A percentile compares a stretch with the other conserved stretches of the same genome.
phyloP scores from a whole-genome alignment of 2,329 filamentous ascomycete species.

The Verticillium nubilum region DNA sequence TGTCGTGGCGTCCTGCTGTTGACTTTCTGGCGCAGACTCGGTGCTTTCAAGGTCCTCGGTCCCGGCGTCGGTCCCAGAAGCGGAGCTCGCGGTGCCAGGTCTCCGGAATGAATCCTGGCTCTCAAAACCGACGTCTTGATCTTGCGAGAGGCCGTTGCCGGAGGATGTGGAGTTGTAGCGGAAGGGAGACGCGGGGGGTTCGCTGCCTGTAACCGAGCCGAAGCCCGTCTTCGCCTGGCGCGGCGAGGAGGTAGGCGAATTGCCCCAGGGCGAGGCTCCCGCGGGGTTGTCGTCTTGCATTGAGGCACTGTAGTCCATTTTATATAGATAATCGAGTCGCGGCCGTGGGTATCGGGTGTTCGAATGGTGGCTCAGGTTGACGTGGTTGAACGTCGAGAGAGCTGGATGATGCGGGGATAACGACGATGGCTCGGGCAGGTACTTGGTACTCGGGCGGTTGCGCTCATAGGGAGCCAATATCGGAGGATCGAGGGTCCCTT shows the following conservation, averaged over 20 bases:
- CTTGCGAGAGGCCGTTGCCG: slow-evolving; percentile 36
- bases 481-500: no score
- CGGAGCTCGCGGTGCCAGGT: slow-evolving; percentile 41
- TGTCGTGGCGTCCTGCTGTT: slow-evolving; percentile 8
- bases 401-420: slow-evolving; percentile 2
- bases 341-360: not conserved
- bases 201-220: slow-evolving; percentile 28
- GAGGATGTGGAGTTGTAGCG: slow-evolving; percentile 29
- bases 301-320: slow-evolving; percentile 55
- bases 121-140: slow-evolving; percentile 27
- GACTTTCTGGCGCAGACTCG: slow-evolving; percentile 19
- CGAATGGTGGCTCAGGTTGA: not conserved
- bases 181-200: slow-evolving; percentile 36
- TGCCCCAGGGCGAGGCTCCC: slow-evolving; percentile 51
- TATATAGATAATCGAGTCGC: not conserved
- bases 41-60: slow-evolving; percentile 16
- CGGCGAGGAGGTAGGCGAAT: slow-evolving; percentile 46
- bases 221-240: slow-evolving; percentile 39
- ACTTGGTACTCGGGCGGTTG: not conserved
- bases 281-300: slow-evolving; percentile 50
- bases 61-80: slow-evolving; percentile 36
- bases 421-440: not conserved
- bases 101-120: slow-evolving; percentile 35
- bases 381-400: not conserved
- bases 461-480: not conserved